A percentile compares a stretch with the other conserved stretches of the same genome.
These are phyloP conservation scores for Brassica balearica DNA, from an alignment of 441 rosid genomes.

Conservation along the genomic window DNA sequence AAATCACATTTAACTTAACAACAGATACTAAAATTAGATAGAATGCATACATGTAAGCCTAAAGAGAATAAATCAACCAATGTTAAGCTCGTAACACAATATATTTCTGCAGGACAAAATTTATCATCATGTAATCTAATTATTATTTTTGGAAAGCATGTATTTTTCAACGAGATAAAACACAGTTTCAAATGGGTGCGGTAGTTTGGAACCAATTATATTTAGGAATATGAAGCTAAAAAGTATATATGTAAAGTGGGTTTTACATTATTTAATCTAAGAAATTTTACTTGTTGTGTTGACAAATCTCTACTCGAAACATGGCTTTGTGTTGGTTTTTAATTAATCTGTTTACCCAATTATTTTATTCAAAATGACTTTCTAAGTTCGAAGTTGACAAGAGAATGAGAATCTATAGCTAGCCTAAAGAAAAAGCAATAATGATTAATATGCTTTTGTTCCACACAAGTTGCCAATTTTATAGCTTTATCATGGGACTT, in stretches of 20 bases:
- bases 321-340: slow-evolving; percentile 28
- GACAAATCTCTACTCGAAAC: slow-evolving; percentile 30
- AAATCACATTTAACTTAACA: no score
- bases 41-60: no score
- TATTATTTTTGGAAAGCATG: no score
- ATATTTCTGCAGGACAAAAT: no score
- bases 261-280: slow-evolving; percentile 14
- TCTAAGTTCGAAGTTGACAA: slow-evolving; percentile 39
- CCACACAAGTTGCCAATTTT: slow-evolving; percentile 38
- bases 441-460: slow-evolving; percentile 46
- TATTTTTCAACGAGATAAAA: no score
- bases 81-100: no score
- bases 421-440: slow-evolving; percentile 35
- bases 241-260: slow-evolving; percentile 6
- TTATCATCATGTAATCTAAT: no score
- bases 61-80: no score
- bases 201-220: neutral
- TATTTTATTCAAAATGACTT: slow-evolving; percentile 15
- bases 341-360: slow-evolving; percentile 12
- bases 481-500: slow-evolving; percentile 12
- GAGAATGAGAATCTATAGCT: slow-evolving; percentile 44
- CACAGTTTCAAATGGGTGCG: neutral
- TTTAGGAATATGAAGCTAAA: neutral
- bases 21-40: no score
- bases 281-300: slow-evolving; percentile 21